Evolutionary conservation across 129 eudicot genomes (phyloP).

Genomic region (Escallonia rubra): DNA sequence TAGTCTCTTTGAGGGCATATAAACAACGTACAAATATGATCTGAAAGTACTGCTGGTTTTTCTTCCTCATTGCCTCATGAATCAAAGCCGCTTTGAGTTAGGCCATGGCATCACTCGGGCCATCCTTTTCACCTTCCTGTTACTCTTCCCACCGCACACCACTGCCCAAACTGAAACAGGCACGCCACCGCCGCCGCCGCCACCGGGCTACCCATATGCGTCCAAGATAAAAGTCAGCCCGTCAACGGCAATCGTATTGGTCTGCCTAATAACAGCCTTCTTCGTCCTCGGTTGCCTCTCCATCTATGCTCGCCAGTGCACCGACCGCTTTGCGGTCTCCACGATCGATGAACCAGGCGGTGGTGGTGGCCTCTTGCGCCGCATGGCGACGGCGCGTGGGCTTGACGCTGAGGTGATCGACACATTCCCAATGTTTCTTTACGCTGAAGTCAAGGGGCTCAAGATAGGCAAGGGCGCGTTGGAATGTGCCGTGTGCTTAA

Average conservation of each 20-base stretch:
- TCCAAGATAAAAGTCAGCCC: constrained; percentile 20
- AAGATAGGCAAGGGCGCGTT: constrained; percentile 36
- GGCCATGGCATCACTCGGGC: no score
- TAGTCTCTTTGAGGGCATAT: no score
- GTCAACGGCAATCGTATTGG: constrained; percentile 28
- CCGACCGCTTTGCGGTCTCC: constrained; percentile 1
- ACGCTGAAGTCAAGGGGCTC: constrained; percentile 45
- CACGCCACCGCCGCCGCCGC: background rate
- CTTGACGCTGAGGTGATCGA: constrained; percentile 36
- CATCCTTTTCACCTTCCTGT: background rate
- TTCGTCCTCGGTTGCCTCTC: constrained; percentile 33
- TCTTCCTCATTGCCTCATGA: no score
- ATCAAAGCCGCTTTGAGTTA: no score
- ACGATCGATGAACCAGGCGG: background rate
- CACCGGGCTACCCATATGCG: background rate
- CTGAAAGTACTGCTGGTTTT: no score
- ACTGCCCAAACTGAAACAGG: background rate
- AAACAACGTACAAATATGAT: no score
- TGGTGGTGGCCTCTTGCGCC: background rate
- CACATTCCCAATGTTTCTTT: constrained; percentile 47
- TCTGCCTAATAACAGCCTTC: constrained; percentile 24
- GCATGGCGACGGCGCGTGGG: constrained; percentile 26
- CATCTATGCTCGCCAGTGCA: constrained; percentile 40
- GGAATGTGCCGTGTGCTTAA: constrained; percentile 57
- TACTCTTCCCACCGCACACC: background rate